A percentile compares a stretch with the other conserved stretches of the same genome.
Conservation (phyloP, 345 rosid species). For the Citrus glauca region DNA sequence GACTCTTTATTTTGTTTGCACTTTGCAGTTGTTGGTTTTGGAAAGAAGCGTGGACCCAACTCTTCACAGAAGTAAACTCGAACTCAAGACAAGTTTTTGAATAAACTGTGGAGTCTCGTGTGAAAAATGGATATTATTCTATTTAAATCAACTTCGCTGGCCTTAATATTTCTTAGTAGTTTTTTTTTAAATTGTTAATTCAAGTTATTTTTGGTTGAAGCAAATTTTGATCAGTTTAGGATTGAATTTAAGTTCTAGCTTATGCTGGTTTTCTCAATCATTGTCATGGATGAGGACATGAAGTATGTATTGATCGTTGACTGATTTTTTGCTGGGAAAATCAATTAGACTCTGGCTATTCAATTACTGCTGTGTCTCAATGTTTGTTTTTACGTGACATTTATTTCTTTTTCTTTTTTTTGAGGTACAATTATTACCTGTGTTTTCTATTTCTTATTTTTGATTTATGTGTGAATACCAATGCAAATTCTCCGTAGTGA, state of each 20-base stretch:
- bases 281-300: not conserved
- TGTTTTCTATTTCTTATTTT: no score
- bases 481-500: not conserved
- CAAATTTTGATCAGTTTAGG: not conserved
- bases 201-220: not conserved
- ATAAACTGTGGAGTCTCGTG: not conserved
- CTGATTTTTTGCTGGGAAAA: not conserved
- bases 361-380: not conserved
- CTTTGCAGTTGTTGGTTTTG: slow-evolving; percentile 26
- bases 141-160: not conserved
- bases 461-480: not conserved
- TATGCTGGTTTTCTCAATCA: not conserved
- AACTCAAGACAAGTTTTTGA: not conserved
- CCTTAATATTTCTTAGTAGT: not conserved
- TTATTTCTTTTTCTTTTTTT: no score
- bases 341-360: not conserved
- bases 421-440: no score
- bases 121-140: not conserved
- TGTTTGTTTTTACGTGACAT: not conserved
- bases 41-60: slow-evolving; percentile 28
- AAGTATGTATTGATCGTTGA: not conserved
- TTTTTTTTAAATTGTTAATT: not conserved
- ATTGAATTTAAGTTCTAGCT: not conserved
- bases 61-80: slow-evolving; percentile 21
- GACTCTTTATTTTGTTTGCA: not conserved